Evolutionary conservation across 495 filamentous ascomycete genomes (phyloP).

Genomic region (Penicillium samsonianum): DNA sequence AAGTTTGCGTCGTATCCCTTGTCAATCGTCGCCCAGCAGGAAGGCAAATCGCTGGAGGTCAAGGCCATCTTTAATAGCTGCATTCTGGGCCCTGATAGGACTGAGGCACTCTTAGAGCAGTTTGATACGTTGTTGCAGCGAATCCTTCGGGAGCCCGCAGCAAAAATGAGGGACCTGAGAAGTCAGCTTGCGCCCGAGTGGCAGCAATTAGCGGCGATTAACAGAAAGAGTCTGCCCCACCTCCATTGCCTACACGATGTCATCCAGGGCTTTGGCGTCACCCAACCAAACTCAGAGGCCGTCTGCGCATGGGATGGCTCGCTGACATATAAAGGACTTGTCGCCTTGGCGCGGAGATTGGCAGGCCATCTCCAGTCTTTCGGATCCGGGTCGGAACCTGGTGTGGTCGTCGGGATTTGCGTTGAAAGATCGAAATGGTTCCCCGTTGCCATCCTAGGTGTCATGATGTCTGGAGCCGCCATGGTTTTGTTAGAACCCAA

Average conservation of each 20-base stretch:
- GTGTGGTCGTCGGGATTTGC: background rate
- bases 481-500: conserved; percentile 1
- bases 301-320: conserved; percentile 1
- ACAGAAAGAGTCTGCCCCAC: background rate
- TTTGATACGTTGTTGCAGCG: background rate
- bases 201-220: background rate
- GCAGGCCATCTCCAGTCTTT: background rate
- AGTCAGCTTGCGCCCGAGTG: background rate
- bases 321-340: background rate
- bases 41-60: background rate
- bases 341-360: background rate
- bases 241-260: background rate
- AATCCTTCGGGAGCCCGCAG: background rate
- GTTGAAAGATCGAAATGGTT: background rate
- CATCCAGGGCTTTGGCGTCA: background rate
- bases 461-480: background rate
- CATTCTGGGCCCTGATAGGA: background rate
- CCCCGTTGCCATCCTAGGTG: background rate
- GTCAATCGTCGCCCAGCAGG: background rate
- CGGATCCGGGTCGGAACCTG: background rate
- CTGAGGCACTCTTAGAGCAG: background rate
- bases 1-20: conserved; percentile 1
- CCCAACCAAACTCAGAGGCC: background rate
- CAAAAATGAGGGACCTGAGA: background rate
- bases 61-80: background rate